Base-by-base conservation (phyloP, 345 rosid species). In the Clarkia xantiana region DNA sequence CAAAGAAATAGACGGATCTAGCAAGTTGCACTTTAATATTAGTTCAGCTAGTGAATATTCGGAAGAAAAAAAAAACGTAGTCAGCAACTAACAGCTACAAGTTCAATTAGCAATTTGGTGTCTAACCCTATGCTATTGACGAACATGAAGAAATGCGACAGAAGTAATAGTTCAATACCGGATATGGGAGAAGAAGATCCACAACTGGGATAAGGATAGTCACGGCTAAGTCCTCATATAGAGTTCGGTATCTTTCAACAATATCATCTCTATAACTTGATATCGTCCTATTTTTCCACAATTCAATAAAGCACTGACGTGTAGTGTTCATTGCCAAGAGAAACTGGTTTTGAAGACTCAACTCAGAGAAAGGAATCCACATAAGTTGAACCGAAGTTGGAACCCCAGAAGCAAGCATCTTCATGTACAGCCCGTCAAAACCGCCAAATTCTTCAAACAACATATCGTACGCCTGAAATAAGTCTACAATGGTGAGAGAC, bases 331-430 rank as follows among this genome's bases (percentile, higher is more conserved):
- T 41, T 11, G 57, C 62, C 75, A 88, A 58, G 58, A 82, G 60
- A 65, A 88, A 79, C 66, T 84, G 97, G 60, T 84, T 93, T 51
- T 54, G 65, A 48, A 84, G 59, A 75, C 68, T 71, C 69, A 88
- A 78, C 69, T 88, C 97, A 36, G 89, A 82, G 49, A 88, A 70
- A 54, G 97, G 97, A 73, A 88, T 88, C 94, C 88, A 73, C 93
- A 88, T 88, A 60, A 88, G 62, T 19, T 84, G 93, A 62, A 88
- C 83, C 57, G 78, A 57, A 39, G 93, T 82, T 55, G 93, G 95
- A 42, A 82, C 80, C 51, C 79, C 84, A 48, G 66, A 72, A 61
- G 86, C 89, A 71, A 88, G 79, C 95, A 88, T 82, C 81, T 80
- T 88, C 78, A 78, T 67, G 58, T 88, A 88, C 42, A 84, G 69